Evolutionary conservation across 441 rosid genomes (phyloP), one percentile per base, ranked within the genome.

Genomic region (Arabidopsis lyrata): DNA sequence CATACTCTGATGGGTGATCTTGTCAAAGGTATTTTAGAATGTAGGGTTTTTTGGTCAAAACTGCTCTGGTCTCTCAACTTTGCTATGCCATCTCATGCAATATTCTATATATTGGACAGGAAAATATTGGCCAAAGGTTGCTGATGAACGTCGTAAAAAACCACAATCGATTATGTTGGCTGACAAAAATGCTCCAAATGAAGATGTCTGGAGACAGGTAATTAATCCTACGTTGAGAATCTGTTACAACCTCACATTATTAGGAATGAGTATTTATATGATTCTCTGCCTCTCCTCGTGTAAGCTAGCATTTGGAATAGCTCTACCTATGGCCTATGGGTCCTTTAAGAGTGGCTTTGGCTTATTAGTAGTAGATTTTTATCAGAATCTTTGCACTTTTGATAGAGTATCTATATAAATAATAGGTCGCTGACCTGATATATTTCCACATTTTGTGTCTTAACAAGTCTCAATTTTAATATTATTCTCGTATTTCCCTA

Each of bases 131-230:
- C 90, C 74, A 76, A 91, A 82, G 80, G 83, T 95, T 77, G 92
- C 95, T 62, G 92, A 93, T 20, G 97, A 88, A 78, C 81, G 80
- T 52, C 83, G 84, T 83, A 86, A 74, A 81, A 93, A 78, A 70
- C 98, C 98, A 31, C 83, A 86, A 70, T 93, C 98, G 27, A 83
- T 95, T 76, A 83, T 89, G 86, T 88, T 95, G 77, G 99, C 98
- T 36, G 99, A 95, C 80, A 95, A 95, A 84, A 95, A 95, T 88
- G 99, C 99, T 60, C 98, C 99, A 63, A 93, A 95, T 77, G 98
- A 91, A 83, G 96, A 95, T 77, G 99, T 95, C 72, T 95, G 99
- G 99, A 88, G 86, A 78, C 97, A 88, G 98, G 99, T 93, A 82
- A 80, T 4, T 41, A 22, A 31, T 79, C 56, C 53, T 49, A 42